Conservation (phyloP, 495 filamentous ascomycete genomes). For the Staphylotrichum longicolle region DNA sequence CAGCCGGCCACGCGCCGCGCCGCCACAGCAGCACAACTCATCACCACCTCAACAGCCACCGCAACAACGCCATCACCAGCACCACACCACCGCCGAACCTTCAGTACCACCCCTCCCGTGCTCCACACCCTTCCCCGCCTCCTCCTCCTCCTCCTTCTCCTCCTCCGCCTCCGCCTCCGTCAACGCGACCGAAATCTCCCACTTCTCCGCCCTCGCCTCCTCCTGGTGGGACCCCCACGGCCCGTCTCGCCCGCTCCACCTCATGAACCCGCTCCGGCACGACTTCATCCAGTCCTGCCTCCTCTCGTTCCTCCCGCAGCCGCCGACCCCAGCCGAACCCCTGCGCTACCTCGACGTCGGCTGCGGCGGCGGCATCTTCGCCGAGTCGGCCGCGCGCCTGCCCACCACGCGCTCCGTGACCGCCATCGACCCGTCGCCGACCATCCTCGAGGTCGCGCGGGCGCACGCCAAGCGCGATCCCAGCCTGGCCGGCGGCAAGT, state of each 20-base stretch:
- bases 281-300: slow-evolving; percentile 80
- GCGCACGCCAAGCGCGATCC: slow-evolving; percentile 69
- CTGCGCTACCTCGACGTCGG: slow-evolving; percentile 86
- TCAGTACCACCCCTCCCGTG: slow-evolving; percentile 4
- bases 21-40: slow-evolving; percentile 8
- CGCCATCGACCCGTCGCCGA: slow-evolving; percentile 78
- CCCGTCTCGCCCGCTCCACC: slow-evolving; percentile 84
- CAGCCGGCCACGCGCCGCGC: not conserved
- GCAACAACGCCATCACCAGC: too few relatives aligned
- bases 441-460: slow-evolving; percentile 76
- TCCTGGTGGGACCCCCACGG: slow-evolving; percentile 98
- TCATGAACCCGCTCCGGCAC: slow-evolving; percentile 97
- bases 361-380: slow-evolving; percentile 95
- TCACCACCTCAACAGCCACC: not conserved
- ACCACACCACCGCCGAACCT: not conserved
- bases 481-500: slow-evolving; percentile 53
- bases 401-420: slow-evolving; percentile 63
- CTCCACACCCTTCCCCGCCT: slow-evolving; percentile 2
- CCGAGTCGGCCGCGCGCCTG: slow-evolving; percentile 83
- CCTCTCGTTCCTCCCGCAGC: slow-evolving; percentile 33
- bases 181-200: slow-evolving; percentile 81
- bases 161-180: slow-evolving; percentile 55
- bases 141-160: too few relatives aligned
- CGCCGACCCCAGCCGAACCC: slow-evolving; percentile 3
- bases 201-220: slow-evolving; percentile 90